phyloP scores from a whole-genome alignment of 192 early-diverging fungal species.

The Allomyces macrogynus region DNA sequence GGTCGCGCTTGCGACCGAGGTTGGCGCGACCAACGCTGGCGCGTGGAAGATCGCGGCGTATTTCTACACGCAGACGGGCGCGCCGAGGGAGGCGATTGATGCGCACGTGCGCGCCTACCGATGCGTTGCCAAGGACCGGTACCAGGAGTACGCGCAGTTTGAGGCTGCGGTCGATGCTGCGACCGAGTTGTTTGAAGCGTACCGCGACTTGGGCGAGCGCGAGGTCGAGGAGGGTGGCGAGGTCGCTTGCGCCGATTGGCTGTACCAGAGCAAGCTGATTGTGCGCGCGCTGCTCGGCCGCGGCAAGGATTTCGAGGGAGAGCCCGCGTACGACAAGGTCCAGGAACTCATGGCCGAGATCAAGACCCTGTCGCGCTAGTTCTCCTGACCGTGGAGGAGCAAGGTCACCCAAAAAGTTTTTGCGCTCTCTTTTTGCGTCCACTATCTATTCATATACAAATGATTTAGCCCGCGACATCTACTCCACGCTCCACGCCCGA shows the following conservation, averaged over 20 bases:
- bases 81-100: slow-evolving; percentile 50
- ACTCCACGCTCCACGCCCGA: no score
- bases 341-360: no score
- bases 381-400: no score
- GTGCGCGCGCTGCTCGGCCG: slow-evolving; percentile 67
- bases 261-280: slow-evolving; percentile 60
- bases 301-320: slow-evolving; percentile 26
- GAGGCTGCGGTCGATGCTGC: slow-evolving; percentile 44
- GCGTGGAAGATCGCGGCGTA: slow-evolving; percentile 57
- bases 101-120: slow-evolving; percentile 68
- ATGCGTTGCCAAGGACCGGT: slow-evolving; percentile 50
- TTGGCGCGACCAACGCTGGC: slow-evolving; percentile 42
- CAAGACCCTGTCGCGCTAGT: no score
- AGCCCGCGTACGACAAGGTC: no score
- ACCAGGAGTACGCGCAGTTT: slow-evolving; percentile 54
- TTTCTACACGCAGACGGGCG: slow-evolving; percentile 50
- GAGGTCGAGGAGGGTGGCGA: slow-evolving; percentile 16
- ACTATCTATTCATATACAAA: no score
- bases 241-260: slow-evolving; percentile 70
- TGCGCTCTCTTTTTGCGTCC: no score
- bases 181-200: slow-evolving; percentile 56
- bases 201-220: slow-evolving; percentile 50
- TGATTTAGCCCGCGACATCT: no score
- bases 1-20: slow-evolving; percentile 20
- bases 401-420: no score